Evolutionary conservation across 2,329 filamentous ascomycete species (phyloP), one percentile per base, ranked within the genome.

Genomic region (Tolypocladium album): DNA sequence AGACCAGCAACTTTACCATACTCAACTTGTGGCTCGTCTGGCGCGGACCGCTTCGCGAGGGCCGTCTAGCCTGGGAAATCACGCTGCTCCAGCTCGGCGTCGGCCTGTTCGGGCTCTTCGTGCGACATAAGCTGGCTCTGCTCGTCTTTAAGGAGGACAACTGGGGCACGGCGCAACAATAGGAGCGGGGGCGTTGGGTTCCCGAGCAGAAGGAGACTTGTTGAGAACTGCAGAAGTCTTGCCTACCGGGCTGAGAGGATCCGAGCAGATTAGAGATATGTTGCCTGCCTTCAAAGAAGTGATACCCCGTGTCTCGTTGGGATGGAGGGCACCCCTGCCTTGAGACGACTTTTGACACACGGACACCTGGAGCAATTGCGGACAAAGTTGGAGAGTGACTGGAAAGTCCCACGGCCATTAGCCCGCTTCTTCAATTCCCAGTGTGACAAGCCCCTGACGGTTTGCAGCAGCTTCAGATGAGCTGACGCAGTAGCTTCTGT

Each of bases 1-100:
- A 94, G 74, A 93, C 87, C 24, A 91, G 86, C 64, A 99, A 99
- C 74, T 82, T 99, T 64, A 99, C 94, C 11, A 83, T 99, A 56
- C 80, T 99, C 65, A 99, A 99, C 71, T 81, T 99, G 60, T 99
- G 93, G 93, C 79, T 99, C 63, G 90, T 97, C 58, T 96, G 92
- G 90, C 88, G 92, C 71, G 94, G 94, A 0, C 92, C 94, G 3
- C 83, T 96, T 80, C 84, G 89, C 63, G 94, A 99, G 73, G 89
- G 96, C 74, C 82, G 84, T 55, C 79, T 99, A 59, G 90, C 91
- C 34, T 78, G 85, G 70, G 90, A 94, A 72, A 81, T 99, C 62
- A 82, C 94, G 55, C 76, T 76, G n/a, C 82, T 97, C 74, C 94
- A 99, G 78, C 78, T 84, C 20, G 73, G 81, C 5, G 83, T 89